Conservation (phyloP, 2,329 filamentous ascomycete genomes). For the Dothideomycetes sp. region DNA sequence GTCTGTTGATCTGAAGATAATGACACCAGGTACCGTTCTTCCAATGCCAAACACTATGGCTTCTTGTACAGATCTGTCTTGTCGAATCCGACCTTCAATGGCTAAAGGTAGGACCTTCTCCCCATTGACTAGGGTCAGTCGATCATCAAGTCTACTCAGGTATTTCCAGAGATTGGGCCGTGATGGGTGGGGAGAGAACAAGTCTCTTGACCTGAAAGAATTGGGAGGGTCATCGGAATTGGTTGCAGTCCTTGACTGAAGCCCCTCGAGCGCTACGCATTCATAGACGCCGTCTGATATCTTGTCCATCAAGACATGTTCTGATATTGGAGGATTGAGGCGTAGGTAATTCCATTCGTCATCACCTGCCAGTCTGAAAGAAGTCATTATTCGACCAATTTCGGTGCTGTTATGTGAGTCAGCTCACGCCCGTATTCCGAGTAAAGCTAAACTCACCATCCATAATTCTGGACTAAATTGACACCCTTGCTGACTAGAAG, state of each 20-base stretch:
- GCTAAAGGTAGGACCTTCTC: slow-evolving; percentile 42
- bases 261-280: slow-evolving; percentile 30
- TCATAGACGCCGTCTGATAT: slow-evolving; percentile 34
- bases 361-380: slow-evolving; percentile 44
- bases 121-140: slow-evolving; percentile 40
- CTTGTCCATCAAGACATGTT: slow-evolving; percentile 25
- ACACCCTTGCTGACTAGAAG: slow-evolving; percentile 25
- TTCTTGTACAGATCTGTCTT: slow-evolving; percentile 45
- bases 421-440: not conserved
- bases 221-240: slow-evolving; percentile 38
- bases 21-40: slow-evolving; percentile 42
- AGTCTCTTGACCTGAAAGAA: slow-evolving; percentile 42
- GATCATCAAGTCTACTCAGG: slow-evolving; percentile 38
- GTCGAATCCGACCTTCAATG: slow-evolving; percentile 46
- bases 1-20: slow-evolving; percentile 43
- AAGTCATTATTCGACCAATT: slow-evolving; percentile 44
- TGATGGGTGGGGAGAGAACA: slow-evolving; percentile 38
- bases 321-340: slow-evolving; percentile 26
- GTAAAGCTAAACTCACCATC: slow-evolving; percentile 21
- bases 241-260: slow-evolving; percentile 29
- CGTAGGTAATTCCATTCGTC: slow-evolving; percentile 51
- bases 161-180: slow-evolving; percentile 40
- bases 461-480: slow-evolving; percentile 28
- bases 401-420: slow-evolving; percentile 10
- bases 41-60: slow-evolving; percentile 50